phyloP scores from a whole-genome alignment of 306 rosid genomes.

The Citrullus mucosospermus region DNA sequence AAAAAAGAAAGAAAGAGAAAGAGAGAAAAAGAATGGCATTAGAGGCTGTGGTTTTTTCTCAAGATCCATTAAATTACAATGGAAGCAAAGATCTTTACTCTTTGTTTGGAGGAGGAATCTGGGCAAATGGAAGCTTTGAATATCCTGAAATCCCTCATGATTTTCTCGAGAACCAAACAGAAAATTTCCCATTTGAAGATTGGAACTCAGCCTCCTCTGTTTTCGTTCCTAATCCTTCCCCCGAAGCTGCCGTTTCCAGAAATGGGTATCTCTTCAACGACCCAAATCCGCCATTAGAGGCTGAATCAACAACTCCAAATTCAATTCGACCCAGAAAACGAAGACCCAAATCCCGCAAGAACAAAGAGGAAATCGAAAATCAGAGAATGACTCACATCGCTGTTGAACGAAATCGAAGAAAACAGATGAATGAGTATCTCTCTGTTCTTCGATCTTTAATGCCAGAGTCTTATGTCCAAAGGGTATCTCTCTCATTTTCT shows the following conservation, averaged over 20 bases:
- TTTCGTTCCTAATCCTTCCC: constrained; percentile 18
- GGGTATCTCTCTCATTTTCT: constrained; percentile 35
- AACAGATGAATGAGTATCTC: constrained; percentile 92
- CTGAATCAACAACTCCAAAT: neutral
- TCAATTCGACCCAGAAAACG: constrained; percentile 41
- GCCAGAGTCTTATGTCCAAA: constrained; percentile 87
- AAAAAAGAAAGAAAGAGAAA: constrained; percentile 9
- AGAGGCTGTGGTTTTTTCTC: constrained; percentile 65
- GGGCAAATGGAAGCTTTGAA: constrained; percentile 19
- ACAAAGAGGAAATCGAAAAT: constrained; percentile 81
- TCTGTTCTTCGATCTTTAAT: constrained; percentile 75
- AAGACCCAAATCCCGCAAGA: constrained; percentile 52
- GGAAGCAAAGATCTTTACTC: constrained; percentile 41
- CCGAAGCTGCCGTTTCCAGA: constrained; percentile 11
- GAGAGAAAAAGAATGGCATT: constrained; percentile 50
- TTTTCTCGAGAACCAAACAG: constrained; percentile 46
- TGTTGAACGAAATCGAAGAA: constrained; percentile 85
- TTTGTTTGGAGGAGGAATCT: constrained; percentile 25
- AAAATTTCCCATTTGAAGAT: constrained; percentile 18
- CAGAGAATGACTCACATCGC: constrained; percentile 99
- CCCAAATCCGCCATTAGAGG: constrained; percentile 11
- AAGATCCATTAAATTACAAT: constrained; percentile 32
- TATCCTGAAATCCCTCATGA: constrained; percentile 9
- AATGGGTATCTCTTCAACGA: neutral
- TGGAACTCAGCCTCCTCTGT: constrained; percentile 27